These are phyloP conservation scores for Elymus sibiricus DNA, from an alignment of 176 grass and related monocot species.

Conservation along the genomic window DNA sequence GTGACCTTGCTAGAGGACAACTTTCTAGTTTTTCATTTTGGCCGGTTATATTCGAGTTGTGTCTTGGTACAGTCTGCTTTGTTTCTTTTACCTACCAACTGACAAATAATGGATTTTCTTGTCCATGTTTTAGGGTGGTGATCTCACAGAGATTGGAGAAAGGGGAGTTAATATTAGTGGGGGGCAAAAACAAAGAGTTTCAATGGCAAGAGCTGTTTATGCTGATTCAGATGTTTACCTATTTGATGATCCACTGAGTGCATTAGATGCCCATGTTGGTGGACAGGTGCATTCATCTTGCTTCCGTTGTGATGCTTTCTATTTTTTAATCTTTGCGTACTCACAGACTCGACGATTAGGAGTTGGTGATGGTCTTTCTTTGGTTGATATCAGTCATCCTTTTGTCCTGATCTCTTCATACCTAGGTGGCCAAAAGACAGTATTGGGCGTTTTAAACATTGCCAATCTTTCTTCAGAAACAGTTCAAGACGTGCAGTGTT, in stretches of 20 bases:
- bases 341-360: neutral
- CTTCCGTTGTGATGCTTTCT: neutral
- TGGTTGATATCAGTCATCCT: neutral
- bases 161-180: slow-evolving; percentile 99
- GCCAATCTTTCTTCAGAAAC: neutral
- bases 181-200: slow-evolving; percentile 98
- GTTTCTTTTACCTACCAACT: neutral
- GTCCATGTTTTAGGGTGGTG: slow-evolving; percentile 67
- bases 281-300: slow-evolving; percentile 68
- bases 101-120: slow-evolving; percentile 8
- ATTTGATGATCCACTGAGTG: slow-evolving; percentile 99
- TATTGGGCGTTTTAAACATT: neutral
- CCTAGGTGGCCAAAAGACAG: neutral
- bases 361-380: neutral
- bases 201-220: slow-evolving; percentile 98
- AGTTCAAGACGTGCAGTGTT: neutral
- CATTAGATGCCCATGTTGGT: slow-evolving; percentile 98
- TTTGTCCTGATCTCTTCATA: neutral
- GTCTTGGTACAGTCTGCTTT: neutral
- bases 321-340: neutral
- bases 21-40: neutral
- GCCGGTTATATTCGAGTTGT: neutral
- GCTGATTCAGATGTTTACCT: slow-evolving; percentile 95
- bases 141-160: slow-evolving; percentile 99
- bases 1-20: neutral